These are phyloP conservation scores for Trichoderma atrobrunneum DNA, from an alignment of 2,329 filamentous ascomycete genomes.

Conservation along the genomic window DNA sequence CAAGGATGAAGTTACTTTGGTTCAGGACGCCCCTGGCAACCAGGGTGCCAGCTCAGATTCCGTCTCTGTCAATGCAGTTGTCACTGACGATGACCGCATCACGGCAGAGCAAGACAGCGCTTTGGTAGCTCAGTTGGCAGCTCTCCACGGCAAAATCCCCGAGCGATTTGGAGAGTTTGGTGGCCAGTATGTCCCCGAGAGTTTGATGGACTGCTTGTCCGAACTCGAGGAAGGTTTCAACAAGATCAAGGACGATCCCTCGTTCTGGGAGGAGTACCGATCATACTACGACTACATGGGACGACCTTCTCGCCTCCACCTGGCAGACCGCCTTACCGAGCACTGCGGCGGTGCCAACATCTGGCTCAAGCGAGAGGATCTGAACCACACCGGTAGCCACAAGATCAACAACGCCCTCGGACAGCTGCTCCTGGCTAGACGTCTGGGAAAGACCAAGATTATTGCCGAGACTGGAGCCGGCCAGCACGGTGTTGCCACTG, in stretches of 20 bases:
- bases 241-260: constrained; percentile 77
- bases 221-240: constrained; percentile 92
- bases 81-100: constrained; percentile 68
- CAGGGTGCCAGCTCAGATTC: constrained; percentile 35
- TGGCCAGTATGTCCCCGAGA: constrained; percentile 96
- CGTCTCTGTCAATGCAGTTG: constrained; percentile 55
- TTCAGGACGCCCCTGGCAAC: constrained; percentile 63
- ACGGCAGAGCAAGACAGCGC: constrained; percentile 51
- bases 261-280: constrained; percentile 96
- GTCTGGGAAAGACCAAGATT: constrained; percentile 92
- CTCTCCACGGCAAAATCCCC: constrained; percentile 76
- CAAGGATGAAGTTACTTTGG: constrained; percentile 65
- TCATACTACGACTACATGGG: constrained; percentile 98
- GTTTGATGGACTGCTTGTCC: constrained; percentile 92
- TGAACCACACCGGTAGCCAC: constrained; percentile 97
- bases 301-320: constrained; percentile 84
- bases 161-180: constrained; percentile 93
- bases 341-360: constrained; percentile 90
- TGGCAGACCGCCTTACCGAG: constrained; percentile 84
- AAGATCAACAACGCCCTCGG: constrained; percentile 99
- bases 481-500: constrained; percentile 96
- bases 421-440: constrained; percentile 80
- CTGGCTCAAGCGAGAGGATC: constrained; percentile 95
- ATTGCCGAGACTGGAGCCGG: constrained; percentile 97
- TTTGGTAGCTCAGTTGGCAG: constrained; percentile 79